Percentiles rank a stretch among this genome's conserved stretches.
Conservation (phyloP, 208 protist species). For the Leishmania arabica region DNA sequence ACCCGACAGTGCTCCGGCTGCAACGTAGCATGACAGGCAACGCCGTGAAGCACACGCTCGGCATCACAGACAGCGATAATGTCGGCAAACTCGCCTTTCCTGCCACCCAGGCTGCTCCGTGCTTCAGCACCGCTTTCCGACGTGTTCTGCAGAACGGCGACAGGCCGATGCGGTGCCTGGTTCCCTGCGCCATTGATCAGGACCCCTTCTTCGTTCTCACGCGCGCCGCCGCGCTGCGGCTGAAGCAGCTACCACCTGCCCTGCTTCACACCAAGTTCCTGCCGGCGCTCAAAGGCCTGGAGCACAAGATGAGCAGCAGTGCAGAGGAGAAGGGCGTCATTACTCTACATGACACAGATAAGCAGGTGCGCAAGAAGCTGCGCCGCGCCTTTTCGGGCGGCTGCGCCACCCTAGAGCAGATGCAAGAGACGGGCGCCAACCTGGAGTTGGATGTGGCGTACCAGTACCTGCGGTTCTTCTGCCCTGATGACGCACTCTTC, state of each 20-base stretch:
- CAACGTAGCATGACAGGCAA: conserved; percentile 93
- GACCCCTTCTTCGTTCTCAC: conserved; percentile 99
- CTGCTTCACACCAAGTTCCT: conserved; percentile 98
- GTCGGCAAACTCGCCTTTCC: conserved; percentile 97
- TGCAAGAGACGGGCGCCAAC: conserved; percentile 93
- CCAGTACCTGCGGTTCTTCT: conserved; percentile 97
- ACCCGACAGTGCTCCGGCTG: conserved; percentile 94
- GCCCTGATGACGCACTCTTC: conserved; percentile 94
- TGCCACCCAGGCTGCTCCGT: conserved; percentile 97
- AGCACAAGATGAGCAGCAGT: conserved; percentile 98
- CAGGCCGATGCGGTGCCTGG: conserved; percentile 93
- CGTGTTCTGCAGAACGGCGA: conserved; percentile 79
- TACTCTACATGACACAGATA: conserved; percentile 96
- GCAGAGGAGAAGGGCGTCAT: conserved; percentile 91
- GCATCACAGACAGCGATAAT: conserved; percentile 91
- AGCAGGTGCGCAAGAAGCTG: conserved; percentile 95
- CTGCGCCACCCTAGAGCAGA: conserved; percentile 94
- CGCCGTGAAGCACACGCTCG: conserved; percentile 94
- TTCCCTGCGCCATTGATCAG: conserved; percentile 97
- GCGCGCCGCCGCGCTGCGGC: conserved; percentile 92
- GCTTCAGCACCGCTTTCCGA: conserved; percentile 95
- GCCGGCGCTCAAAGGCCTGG: conserved; percentile 95
- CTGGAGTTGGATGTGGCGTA: conserved; percentile 96
- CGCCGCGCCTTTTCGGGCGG: conserved; percentile 98
- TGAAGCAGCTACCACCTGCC: conserved; percentile 94